phyloP scores from a whole-genome alignment of 164 flowering plant genomes.

The Litsea cubeba region DNA sequence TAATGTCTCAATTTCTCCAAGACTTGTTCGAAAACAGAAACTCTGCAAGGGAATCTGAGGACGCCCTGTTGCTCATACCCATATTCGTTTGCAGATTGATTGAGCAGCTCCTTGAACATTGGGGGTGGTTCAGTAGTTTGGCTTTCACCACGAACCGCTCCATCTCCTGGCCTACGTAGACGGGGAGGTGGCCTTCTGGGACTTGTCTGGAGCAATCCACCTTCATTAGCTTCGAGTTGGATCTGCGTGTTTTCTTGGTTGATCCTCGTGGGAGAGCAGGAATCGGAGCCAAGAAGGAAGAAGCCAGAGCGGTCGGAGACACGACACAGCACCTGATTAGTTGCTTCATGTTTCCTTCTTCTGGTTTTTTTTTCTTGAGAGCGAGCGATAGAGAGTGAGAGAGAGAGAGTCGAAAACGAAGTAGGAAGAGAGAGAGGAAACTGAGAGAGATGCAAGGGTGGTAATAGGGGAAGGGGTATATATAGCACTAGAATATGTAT shows the following conservation, averaged over 20 bases:
- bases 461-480: neutral
- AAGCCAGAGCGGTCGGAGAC: constrained; percentile 65
- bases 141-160: constrained; percentile 78
- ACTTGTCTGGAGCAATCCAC: constrained; percentile 22
- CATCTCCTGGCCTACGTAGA: constrained; percentile 94
- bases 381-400: no score
- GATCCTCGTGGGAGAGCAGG: neutral
- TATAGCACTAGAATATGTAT: neutral
- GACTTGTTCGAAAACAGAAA: constrained; percentile 55
- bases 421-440: neutral
- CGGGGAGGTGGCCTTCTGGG: constrained; percentile 80
- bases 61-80: constrained; percentile 91
- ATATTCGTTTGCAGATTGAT: constrained; percentile 82
- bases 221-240: neutral
- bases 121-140: constrained; percentile 72
- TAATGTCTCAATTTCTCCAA: constrained; percentile 47
- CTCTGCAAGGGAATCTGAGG: constrained; percentile 73
- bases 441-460: no score
- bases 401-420: neutral
- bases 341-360: constrained; percentile 22
- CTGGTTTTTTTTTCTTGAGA: no score
- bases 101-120: constrained; percentile 51
- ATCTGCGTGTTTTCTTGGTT: constrained; percentile 1
- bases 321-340: constrained; percentile 52
- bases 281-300: constrained; percentile 45